These are phyloP conservation scores for Ophiostoma tasmaniense DNA, from an alignment of 2,329 filamentous ascomycete genomes.

Conservation along the genomic window DNA sequence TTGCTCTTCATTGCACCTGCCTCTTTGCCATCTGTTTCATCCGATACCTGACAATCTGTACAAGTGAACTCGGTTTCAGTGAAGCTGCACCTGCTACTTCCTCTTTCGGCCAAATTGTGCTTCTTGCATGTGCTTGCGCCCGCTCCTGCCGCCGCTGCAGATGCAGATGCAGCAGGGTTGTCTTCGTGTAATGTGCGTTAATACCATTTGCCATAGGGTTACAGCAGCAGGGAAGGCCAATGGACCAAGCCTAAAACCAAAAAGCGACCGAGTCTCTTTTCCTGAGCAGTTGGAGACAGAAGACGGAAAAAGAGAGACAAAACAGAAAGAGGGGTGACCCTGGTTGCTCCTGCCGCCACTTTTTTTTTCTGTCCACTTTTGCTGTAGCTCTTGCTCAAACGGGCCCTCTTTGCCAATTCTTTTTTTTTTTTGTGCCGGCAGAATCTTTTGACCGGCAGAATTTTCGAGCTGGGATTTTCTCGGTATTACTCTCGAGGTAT, in stretches of 20 bases:
- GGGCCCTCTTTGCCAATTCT: neutral
- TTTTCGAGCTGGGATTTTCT: neutral
- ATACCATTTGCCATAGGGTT: neutral
- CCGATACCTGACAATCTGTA: too few relatives aligned
- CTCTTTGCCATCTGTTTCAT: too few relatives aligned
- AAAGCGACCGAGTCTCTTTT: neutral
- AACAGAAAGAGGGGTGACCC: conserved; percentile 7
- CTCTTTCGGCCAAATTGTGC: neutral
- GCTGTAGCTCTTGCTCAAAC: neutral
- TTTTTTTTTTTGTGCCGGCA: conserved; percentile 2
- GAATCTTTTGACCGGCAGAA: conserved; percentile 9
- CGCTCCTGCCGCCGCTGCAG: conserved; percentile 3
- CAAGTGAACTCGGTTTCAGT: neutral
- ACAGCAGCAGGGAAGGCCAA: neutral
- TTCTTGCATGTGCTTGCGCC: neutral
- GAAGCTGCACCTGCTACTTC: neutral
- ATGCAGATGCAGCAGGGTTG: conserved; percentile 8
- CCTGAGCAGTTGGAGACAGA: neutral
- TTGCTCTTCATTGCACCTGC: neutral
- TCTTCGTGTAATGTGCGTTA: neutral
- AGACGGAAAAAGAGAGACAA: neutral
- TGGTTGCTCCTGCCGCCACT: conserved; percentile 9
- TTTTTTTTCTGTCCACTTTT: conserved; percentile 3
- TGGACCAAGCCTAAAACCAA: neutral
- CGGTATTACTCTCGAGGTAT: neutral